Conservation (phyloP, 768 basidiomycete genomes). For the Lentinula aciculospora region DNA sequence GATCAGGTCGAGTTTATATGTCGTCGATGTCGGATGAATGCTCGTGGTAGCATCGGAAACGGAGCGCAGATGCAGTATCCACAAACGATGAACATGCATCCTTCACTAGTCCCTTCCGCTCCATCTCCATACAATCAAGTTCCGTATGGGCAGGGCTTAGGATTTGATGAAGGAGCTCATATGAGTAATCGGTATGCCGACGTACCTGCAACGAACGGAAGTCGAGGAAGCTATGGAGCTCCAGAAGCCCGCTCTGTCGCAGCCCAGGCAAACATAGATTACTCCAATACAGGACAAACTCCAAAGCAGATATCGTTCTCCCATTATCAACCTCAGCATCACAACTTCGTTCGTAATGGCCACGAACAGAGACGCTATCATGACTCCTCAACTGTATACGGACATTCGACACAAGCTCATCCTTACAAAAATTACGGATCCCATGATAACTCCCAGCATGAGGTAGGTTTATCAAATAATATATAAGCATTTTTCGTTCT, state of each 20-base stretch:
- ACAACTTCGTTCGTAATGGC: slow-evolving; percentile 23
- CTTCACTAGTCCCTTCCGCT: neutral
- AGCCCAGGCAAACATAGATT: neutral
- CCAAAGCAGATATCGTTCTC: slow-evolving; percentile 31
- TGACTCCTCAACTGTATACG: neutral
- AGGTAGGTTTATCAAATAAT: no score
- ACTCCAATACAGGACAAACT: neutral
- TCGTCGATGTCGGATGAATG: slow-evolving; percentile 34
- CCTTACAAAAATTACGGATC: neutral
- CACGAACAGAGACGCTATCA: neutral
- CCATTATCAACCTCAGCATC: slow-evolving; percentile 42
- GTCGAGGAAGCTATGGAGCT: neutral
- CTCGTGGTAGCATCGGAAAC: neutral
- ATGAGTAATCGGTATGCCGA: neutral
- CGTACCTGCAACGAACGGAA: neutral
- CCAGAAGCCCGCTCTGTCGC: slow-evolving; percentile 1
- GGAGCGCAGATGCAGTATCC: neutral
- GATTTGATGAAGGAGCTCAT: neutral
- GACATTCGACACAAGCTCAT: neutral
- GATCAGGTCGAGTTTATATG: slow-evolving; percentile 81
- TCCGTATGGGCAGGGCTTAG: slow-evolving; percentile 3
- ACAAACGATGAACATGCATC: slow-evolving; percentile 2
- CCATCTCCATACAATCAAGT: neutral
- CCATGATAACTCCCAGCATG: neutral
- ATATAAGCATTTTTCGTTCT: neutral